Percentiles rank a stretch among this genome's conserved stretches.
Evolutionary conservation across 2,329 filamentous ascomycete species (phyloP).

Genomic region (Chrysoporthe cubensis): DNA sequence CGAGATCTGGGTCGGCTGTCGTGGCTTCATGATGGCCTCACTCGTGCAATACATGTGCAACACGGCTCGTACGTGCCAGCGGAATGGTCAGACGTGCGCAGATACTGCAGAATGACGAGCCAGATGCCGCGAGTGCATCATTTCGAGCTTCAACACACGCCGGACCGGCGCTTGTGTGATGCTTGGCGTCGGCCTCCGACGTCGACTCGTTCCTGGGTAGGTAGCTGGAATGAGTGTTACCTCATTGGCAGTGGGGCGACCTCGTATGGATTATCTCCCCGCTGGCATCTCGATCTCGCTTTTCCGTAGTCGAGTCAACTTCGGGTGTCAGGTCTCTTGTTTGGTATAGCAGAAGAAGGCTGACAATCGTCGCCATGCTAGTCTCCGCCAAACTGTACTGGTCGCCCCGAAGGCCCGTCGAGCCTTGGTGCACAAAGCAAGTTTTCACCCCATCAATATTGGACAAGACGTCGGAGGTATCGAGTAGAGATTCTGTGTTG

Average conservation of each 20-base stretch:
- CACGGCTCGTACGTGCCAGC: neutral
- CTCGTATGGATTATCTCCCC: neutral
- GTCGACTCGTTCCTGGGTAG: neutral
- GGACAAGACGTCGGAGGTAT: neutral
- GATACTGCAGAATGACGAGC: neutral
- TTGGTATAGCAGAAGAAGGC: neutral
- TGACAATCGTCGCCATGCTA: neutral
- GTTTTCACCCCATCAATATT: neutral
- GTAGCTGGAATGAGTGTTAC: neutral
- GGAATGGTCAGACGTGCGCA: neutral
- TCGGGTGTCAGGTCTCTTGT: neutral
- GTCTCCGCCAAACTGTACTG: neutral
- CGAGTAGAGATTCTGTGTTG: constrained; percentile 11
- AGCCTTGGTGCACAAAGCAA: neutral
- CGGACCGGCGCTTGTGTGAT: neutral
- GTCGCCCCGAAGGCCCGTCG: neutral
- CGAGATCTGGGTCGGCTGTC: neutral
- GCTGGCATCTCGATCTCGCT: neutral
- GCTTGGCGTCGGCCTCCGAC: neutral
- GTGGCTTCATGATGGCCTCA: constrained; percentile 14
- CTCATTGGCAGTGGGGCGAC: neutral
- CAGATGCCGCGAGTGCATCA: too few relatives aligned
- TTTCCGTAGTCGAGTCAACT: neutral
- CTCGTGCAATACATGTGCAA: constrained; percentile 8
- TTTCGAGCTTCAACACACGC: neutral